Conservation (phyloP, 2,329 filamentous ascomycete species). For the Huntiella moniliformis region DNA sequence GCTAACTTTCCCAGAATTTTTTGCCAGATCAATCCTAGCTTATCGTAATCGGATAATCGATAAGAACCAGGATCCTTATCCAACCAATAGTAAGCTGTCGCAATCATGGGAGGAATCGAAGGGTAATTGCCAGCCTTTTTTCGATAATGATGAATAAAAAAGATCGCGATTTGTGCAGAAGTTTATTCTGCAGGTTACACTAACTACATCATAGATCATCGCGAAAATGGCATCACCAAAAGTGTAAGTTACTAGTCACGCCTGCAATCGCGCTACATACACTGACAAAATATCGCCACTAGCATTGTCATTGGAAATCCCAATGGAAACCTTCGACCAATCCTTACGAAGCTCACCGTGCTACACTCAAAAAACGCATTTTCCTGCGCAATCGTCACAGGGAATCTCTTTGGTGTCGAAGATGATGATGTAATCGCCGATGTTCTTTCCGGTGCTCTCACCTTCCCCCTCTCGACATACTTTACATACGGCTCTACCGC, state of each 20-base stretch:
- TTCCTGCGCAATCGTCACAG: conserved; percentile 63
- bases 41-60: conserved; percentile 13
- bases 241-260: not conserved
- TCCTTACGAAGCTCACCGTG: conserved; percentile 61
- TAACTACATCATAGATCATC: too few species aligned
- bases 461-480: conserved; percentile 68
- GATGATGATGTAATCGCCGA: conserved; percentile 42
- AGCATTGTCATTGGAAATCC: conserved; percentile 71
- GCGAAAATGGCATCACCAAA: conserved; percentile 6
- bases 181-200: too few species aligned
- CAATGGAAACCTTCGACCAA: conserved; percentile 55
- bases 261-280: not conserved
- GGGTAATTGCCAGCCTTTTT: conserved; percentile 4
- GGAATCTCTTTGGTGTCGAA: conserved; percentile 56
- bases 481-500: conserved; percentile 61
- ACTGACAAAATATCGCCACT: conserved; percentile 10
- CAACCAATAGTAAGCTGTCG: conserved; percentile 10
- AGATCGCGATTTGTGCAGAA: too few species aligned
- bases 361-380: conserved; percentile 81
- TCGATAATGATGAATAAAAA: too few species aligned
- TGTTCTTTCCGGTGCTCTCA: conserved; percentile 53
- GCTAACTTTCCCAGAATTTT: conserved; percentile 10
- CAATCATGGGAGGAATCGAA: conserved; percentile 1
- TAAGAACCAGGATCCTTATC: conserved; percentile 9
- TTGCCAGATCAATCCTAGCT: conserved; percentile 10